Conservation (phyloP, 2,329 filamentous ascomycete species). For the Penicillium expansum region DNA sequence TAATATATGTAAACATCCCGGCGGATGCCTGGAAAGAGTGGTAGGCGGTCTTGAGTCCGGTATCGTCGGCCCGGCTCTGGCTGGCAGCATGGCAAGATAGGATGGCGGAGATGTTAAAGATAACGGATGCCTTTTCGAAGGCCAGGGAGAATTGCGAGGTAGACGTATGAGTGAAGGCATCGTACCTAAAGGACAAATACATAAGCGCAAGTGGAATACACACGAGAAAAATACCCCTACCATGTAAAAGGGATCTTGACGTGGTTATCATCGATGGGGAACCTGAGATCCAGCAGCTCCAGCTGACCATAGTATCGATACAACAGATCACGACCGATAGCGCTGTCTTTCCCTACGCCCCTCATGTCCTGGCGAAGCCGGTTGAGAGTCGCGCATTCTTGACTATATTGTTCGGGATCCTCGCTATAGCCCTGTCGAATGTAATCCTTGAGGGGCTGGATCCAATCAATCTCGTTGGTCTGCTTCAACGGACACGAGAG, state of each 20-base stretch:
- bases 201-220: not conserved
- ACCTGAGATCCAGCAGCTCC: constrained; percentile 87
- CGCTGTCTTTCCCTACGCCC: constrained; percentile 94
- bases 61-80: constrained; percentile 88
- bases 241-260: constrained; percentile 99
- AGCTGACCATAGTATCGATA: constrained; percentile 98
- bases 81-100: constrained; percentile 92
- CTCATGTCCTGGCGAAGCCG: constrained; percentile 96
- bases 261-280: constrained; percentile 97
- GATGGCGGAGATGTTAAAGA: constrained; percentile 98
- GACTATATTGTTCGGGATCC: constrained; percentile 90
- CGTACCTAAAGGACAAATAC: constrained; percentile 64
- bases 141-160: constrained; percentile 95
- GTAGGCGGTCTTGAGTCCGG: constrained; percentile 91
- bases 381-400: constrained; percentile 94
- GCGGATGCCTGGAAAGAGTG: constrained; percentile 97
- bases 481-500: constrained; percentile 86
- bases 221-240: constrained; percentile 51
- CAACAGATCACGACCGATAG: constrained; percentile 83
- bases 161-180: constrained; percentile 98
- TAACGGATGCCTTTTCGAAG: constrained; percentile 97
- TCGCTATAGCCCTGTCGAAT: constrained; percentile 93
- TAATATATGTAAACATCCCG: constrained; percentile 99
- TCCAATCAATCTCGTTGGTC: constrained; percentile 99
- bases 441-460: constrained; percentile 85